Evolutionary conservation across 805 yeast species (phyloP).

Genomic region (Schwanniomyces pseudopolymorphus): DNA sequence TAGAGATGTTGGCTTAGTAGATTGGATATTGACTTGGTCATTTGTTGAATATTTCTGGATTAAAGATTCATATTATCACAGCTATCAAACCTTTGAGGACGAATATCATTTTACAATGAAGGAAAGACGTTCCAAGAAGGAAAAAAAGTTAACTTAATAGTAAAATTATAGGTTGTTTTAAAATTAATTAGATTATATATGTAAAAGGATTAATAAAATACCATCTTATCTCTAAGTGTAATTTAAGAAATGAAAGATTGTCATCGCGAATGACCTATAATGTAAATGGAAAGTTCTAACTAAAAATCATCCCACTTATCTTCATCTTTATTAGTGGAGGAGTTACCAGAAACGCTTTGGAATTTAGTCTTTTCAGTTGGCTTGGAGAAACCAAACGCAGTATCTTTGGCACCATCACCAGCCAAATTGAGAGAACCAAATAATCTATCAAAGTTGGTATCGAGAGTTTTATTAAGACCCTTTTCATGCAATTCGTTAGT

Average conservation of each 20-base stretch:
- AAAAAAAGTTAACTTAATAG: background rate
- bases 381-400: conserved; percentile 65
- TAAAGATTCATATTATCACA: conserved; percentile 59
- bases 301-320: conserved; percentile 71
- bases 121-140: background rate
- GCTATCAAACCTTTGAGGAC: conserved; percentile 46
- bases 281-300: background rate
- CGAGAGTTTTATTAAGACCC: conserved; percentile 44
- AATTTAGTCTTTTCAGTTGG: conserved; percentile 62
- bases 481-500: conserved; percentile 45
- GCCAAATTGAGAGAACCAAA: conserved; percentile 54
- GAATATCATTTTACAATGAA: conserved; percentile 33
- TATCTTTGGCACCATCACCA: conserved; percentile 43
- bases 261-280: background rate
- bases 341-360: conserved; percentile 46
- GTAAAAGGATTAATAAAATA: background rate
- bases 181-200: background rate
- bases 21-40: conserved; percentile 62
- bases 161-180: background rate
- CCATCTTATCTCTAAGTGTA: background rate
- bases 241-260: background rate
- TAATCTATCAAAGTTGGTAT: conserved; percentile 48
- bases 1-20: conserved; percentile 67
- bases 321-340: conserved; percentile 36
- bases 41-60: conserved; percentile 50